phyloP scores from a whole-genome alignment of 192 early-diverging fungal genomes.

The Spizellomyces punctatus region DNA sequence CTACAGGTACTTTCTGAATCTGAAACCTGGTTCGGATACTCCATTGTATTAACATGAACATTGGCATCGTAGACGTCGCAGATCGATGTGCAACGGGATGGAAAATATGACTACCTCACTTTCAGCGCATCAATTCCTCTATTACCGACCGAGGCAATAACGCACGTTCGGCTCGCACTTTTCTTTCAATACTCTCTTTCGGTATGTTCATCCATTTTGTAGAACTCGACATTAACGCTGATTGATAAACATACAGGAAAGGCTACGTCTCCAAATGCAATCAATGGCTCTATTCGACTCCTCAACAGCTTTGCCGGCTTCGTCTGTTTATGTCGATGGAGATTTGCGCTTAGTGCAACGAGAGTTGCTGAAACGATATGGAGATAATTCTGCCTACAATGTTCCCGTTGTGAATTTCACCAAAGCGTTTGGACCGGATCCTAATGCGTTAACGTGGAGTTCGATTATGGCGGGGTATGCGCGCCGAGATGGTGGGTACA shows the following conservation, averaged over 20 bases:
- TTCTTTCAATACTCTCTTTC: constrained; percentile 34
- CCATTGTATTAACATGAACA: too few relatives aligned
- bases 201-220: constrained; percentile 11
- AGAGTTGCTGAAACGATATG: constrained; percentile 9
- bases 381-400: constrained; percentile 35
- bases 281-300: constrained; percentile 29
- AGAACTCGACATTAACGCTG: background rate
- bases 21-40: too few relatives aligned
- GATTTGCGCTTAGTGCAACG: constrained; percentile 42
- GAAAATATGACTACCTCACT: constrained; percentile 33
- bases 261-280: constrained; percentile 38
- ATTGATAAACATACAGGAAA: constrained; percentile 13
- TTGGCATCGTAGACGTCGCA: constrained; percentile 32
- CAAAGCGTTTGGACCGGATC: background rate
- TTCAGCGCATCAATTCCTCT: constrained; percentile 36
- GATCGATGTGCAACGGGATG: constrained; percentile 42
- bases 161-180: constrained; percentile 32
- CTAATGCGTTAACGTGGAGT: constrained; percentile 17
- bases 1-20: too few relatives aligned
- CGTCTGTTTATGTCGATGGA: constrained; percentile 30
- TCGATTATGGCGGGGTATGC: constrained; percentile 29
- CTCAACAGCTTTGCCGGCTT: constrained; percentile 13
- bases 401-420: constrained; percentile 30
- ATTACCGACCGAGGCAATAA: constrained; percentile 20
- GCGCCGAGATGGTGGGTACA: constrained; percentile 34